phyloP scores from a whole-genome alignment of 495 filamentous ascomycete genomes.

The Tuber magnatum region DNA sequence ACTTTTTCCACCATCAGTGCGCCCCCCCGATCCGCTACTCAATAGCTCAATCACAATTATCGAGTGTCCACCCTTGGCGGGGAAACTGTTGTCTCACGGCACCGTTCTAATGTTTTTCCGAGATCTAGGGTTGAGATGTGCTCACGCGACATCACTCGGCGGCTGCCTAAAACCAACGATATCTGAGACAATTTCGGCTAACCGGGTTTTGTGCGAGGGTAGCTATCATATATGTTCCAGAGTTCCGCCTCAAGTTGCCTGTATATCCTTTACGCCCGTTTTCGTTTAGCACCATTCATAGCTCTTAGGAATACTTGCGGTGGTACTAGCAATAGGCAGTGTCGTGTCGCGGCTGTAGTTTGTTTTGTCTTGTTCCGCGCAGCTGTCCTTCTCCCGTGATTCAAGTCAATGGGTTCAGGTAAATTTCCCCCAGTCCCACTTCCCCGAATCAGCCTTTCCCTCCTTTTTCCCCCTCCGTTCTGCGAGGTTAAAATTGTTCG shows the following conservation, averaged over 20 bases:
- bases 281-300: not conserved
- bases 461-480: not conserved
- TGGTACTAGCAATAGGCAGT: not conserved
- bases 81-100: not conserved
- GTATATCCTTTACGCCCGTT: not conserved
- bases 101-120: not conserved
- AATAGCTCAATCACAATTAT: not conserved
- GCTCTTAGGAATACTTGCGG: not conserved
- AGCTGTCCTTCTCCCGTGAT: not conserved
- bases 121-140: not conserved
- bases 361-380: not conserved
- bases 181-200: not conserved
- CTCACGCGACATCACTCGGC: not conserved
- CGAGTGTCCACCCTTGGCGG: not conserved
- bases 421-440: not conserved
- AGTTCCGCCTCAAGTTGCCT: not conserved
- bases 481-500: not conserved
- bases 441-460: not conserved
- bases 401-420: not conserved
- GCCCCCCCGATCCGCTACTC: not conserved
- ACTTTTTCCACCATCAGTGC: not conserved
- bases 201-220: not conserved
- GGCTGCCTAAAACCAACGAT: not conserved
- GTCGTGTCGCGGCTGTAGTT: not conserved
- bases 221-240: not conserved